Evolutionary conservation across 2,329 filamentous ascomycete genomes (phyloP), one percentile per base, ranked within the genome.

Genomic region (Neoarthrinium moseri): DNA sequence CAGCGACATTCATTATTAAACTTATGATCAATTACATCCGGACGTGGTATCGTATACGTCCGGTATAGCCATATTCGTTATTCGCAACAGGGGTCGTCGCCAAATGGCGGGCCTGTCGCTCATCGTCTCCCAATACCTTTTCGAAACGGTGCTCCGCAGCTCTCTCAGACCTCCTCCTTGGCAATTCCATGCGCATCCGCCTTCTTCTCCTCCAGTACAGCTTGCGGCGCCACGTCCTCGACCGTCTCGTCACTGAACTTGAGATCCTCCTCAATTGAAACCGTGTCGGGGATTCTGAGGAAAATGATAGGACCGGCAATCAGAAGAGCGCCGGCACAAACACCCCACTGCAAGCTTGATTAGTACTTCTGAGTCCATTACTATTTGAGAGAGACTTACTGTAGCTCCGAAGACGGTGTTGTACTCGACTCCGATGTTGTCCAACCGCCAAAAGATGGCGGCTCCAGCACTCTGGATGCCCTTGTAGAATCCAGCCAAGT

Each of bases 401-500:
- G 77, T 80, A 45, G 67, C 70, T 42, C 70, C 87, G 56, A 95
- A 92, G 56, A 91, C 80, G 54, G 75, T 78, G 72, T 86, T 83
- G 69, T 80, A 95, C 0, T 84, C 71, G 24, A 78, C 76, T 32
- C 79, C 70, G 26, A 77, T 46, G 21, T 74, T 75, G 59, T 94
- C 88, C 44, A 94, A 65, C 21, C 82, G 78, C 83, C 81, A 88
- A 58, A 81, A 87, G 57, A 91, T 80, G 48, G 87, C 90, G 3
- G 85, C 84, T 56, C 89, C 90, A 15, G 88, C 89, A n/a, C 88
- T 92, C 67, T 95, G 90, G 53, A 95, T 87, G 41, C 71, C 72
- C 72, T 94, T 94, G 79, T 94, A 94, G 74, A 88, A 91, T 51
- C 89, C 91, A 33, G 90, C 87, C 60, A 92, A 87, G 74, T 96